phyloP scores from a whole-genome alignment of 345 rosid species.

The Murraya paniculata region DNA sequence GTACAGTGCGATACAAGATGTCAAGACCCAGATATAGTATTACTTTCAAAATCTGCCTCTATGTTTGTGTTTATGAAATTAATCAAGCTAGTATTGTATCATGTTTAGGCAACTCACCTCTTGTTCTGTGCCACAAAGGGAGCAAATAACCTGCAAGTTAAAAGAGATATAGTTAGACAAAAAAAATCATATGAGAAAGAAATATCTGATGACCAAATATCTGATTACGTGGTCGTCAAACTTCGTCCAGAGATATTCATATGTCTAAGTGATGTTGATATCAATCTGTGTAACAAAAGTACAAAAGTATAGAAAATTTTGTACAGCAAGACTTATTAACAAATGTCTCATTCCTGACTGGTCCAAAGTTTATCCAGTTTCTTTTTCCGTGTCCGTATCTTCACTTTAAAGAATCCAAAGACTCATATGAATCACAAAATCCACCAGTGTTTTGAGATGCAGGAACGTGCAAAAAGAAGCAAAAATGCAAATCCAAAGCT shows the following conservation, averaged over 20 bases:
- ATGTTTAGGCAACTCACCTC: constrained; percentile 41
- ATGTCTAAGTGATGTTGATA: constrained; percentile 2
- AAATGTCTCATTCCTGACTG: background rate
- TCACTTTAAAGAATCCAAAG: background rate
- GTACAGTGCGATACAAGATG: background rate
- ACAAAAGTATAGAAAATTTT: background rate
- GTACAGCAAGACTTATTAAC: constrained; percentile 13
- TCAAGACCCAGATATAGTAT: background rate
- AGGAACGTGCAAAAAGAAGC: background rate
- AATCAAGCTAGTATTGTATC: background rate
- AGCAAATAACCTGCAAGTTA: constrained; percentile 58
- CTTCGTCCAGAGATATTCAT: background rate
- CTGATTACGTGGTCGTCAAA: background rate
- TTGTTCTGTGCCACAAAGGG: constrained; percentile 57
- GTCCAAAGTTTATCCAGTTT: constrained; percentile 10
- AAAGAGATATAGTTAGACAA: background rate
- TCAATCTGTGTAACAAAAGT: constrained; percentile 26
- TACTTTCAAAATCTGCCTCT: background rate
- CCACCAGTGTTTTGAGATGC: constrained; percentile 5
- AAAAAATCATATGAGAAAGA: too few species aligned
- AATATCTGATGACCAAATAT: background rate
- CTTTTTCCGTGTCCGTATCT: background rate
- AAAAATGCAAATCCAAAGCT: background rate
- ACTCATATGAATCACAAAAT: constrained; percentile 1
- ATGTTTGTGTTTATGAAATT: background rate